These are phyloP conservation scores for Trichosporon sp. DNA, from an alignment of 1,284 basidiomycete genomes.

Conservation along the genomic window DNA sequence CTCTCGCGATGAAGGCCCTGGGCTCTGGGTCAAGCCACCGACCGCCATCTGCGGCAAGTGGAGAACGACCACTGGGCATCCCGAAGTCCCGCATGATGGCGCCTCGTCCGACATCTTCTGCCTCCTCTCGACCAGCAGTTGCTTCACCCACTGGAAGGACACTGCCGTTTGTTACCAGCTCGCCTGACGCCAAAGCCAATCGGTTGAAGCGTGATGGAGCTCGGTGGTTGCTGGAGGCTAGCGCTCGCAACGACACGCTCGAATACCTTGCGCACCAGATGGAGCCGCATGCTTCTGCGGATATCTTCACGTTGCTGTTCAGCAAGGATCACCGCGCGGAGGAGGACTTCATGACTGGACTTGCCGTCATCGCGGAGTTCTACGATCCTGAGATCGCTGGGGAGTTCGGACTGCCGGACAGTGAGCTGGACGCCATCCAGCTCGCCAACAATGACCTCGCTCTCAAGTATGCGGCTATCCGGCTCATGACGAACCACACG, in stretches of 20 bases:
- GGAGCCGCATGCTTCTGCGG: constrained; percentile 74
- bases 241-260: constrained; percentile 70
- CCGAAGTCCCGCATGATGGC: constrained; percentile 26
- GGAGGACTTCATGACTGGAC: constrained; percentile 80
- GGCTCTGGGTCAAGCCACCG: constrained; percentile 32
- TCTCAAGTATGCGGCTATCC: constrained; percentile 89
- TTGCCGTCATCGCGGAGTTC: constrained; percentile 70
- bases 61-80: constrained; percentile 30
- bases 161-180: constrained; percentile 63
- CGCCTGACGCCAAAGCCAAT: constrained; percentile 65
- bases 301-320: constrained; percentile 76
- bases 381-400: constrained; percentile 64
- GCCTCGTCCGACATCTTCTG: constrained; percentile 11
- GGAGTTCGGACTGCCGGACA: constrained; percentile 55
- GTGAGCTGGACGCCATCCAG: constrained; percentile 64
- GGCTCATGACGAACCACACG: constrained; percentile 87
- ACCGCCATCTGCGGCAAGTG: constrained; percentile 27
- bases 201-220: constrained; percentile 74
- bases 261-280: constrained; percentile 87
- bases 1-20: constrained; percentile 45
- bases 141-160: constrained; percentile 23
- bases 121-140: constrained; percentile 18
- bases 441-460: constrained; percentile 87
- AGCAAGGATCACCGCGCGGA: constrained; percentile 94
- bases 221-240: constrained; percentile 71